A percentile compares a stretch with the other conserved stretches of the same genome.
Conservation (phyloP, 768 basidiomycete genomes). For the Gymnopilus junonius region DNA sequence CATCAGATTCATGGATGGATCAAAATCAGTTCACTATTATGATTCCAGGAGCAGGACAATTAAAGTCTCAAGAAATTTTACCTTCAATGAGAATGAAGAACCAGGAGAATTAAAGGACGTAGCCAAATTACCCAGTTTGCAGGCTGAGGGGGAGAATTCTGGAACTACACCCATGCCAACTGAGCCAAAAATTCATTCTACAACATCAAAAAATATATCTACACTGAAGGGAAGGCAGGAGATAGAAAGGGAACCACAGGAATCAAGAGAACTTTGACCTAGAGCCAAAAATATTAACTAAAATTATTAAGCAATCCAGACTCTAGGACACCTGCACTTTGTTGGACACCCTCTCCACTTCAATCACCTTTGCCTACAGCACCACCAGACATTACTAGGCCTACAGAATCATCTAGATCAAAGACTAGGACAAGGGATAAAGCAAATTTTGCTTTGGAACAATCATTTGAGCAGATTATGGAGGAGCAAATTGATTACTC, state of each 20-base stretch:
- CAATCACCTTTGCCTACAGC: background rate
- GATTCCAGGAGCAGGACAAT: conserved; percentile 11
- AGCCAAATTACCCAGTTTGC: conserved; percentile 18
- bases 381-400: background rate
- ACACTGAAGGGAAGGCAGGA: background rate
- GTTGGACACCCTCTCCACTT: no score
- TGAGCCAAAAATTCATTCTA: background rate
- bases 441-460: conserved; percentile 3
- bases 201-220: background rate
- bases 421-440: conserved; percentile 4
- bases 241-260: background rate
- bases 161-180: background rate
- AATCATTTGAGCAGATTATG: background rate
- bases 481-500: background rate
- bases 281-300: background rate
- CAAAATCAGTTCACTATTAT: conserved; percentile 8
- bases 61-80: conserved; percentile 28
- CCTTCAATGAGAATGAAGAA: conserved; percentile 30
- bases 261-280: background rate
- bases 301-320: background rate
- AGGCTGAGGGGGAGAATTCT: conserved; percentile 24
- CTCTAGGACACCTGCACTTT: no score
- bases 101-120: no score
- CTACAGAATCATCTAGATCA: conserved; percentile 9
- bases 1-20: conserved; percentile 16